Base-by-base conservation (phyloP, 2,329 filamentous ascomycete genomes). In the Orbilia brochopaga region DNA sequence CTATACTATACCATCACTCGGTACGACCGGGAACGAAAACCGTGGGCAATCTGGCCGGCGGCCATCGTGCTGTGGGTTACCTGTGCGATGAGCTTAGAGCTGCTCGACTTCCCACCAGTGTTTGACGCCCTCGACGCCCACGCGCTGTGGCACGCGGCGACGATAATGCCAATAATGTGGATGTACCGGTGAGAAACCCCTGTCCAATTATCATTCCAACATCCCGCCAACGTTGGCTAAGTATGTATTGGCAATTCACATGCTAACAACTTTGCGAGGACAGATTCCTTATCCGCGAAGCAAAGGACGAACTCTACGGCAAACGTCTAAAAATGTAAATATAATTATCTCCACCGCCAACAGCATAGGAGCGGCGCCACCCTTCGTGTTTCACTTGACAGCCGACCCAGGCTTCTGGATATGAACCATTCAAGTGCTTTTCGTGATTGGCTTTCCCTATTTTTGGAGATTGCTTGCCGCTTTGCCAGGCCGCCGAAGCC, bases 71-170 rank as follows among this genome's bases (percentile, higher is more conserved):
- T 90, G 1, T 97, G 92, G 92, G 85, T 99, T 76, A 87, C 93
- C 76, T 82, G 93, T 78, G 92, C 90, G 37, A 99, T 99, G 94
- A 93, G 93, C 79, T 83, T 99, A 79, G 94, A 99, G 82, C 79
- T 99, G 76, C 86, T 97, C 74, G 94, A 99, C 80, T 99, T 99
- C 77, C 86, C 94, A 60, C 94, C 94, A 1, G 84, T 90, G 81
- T 83, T 85, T 79, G 90, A 91, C 6, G 87, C 89, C 79, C 80
- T 99, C 56, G 94, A 99, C 83, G 94, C 94, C 2, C 94, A 99
- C 81, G 92, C 90, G 77, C 80, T 99, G 74, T 99, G 94, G 94
- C 94, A 99, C 84, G 79, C 96, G 73, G 91, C 92, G 64, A 99
- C 94, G 0, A 93, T 99, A 56, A 85, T 85, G 32, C 94, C 94